These are phyloP conservation scores for Aspergillus novofumigatus DNA, from an alignment of 2,329 filamentous ascomycete species.

Conservation along the genomic window DNA sequence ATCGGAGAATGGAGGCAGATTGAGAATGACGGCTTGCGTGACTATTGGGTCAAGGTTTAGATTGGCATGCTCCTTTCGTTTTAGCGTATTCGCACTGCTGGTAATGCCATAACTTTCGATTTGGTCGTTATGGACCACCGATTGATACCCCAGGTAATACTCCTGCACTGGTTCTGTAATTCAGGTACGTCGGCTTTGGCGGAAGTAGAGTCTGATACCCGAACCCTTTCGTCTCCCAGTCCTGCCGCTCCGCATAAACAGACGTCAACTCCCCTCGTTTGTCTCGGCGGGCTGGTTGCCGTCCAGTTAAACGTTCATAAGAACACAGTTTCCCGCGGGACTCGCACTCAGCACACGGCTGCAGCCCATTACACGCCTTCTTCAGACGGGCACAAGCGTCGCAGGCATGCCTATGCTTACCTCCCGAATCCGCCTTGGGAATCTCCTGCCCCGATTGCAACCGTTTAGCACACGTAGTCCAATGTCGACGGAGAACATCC, in stretches of 20 bases:
- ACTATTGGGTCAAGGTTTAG: slow-evolving; percentile 2
- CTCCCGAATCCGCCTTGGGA: not conserved
- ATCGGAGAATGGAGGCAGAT: slow-evolving; percentile 9
- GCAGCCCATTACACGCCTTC: not conserved
- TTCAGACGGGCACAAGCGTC: not conserved
- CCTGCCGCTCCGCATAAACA: not conserved
- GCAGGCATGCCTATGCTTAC: not conserved
- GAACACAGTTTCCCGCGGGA: not conserved
- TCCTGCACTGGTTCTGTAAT: not conserved
- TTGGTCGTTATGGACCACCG: not conserved
- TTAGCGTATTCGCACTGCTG: too few species aligned
- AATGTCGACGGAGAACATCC: not conserved
- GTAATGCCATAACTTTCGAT: too few species aligned
- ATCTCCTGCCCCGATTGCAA: not conserved
- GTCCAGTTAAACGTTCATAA: not conserved
- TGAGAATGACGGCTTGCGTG: slow-evolving; percentile 1
- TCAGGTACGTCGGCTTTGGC: not conserved
- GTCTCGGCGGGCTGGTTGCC: too few species aligned
- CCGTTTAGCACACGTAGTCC: not conserved
- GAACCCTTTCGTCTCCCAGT: not conserved
- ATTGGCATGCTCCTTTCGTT: too few species aligned
- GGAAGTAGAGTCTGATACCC: not conserved
- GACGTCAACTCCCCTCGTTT: not conserved
- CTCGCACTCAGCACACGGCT: not conserved
- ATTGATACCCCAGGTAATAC: not conserved